phyloP scores from a whole-genome alignment of 2,329 filamentous ascomycete species.

The Phialophora macrospora region DNA sequence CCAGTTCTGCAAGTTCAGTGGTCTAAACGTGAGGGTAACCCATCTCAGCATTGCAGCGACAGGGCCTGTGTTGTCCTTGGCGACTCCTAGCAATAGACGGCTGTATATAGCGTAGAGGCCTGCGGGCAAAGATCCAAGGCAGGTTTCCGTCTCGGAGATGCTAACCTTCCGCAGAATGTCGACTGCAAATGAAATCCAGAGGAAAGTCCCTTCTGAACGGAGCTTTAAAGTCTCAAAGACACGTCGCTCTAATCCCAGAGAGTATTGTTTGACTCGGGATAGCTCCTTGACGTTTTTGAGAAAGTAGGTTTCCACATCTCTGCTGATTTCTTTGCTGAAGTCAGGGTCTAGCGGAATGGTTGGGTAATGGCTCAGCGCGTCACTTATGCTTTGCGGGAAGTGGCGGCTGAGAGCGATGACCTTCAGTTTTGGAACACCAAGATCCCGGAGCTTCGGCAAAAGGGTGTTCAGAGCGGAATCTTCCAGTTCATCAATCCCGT shows the following conservation, averaged over 20 bases:
- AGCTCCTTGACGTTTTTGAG: slow-evolving; percentile 38
- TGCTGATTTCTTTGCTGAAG: not conserved
- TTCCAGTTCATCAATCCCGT: slow-evolving; percentile 9
- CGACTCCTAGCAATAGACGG: slow-evolving; percentile 30
- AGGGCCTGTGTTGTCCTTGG: not conserved
- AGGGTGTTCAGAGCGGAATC: not conserved
- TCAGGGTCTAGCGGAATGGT: slow-evolving; percentile 3
- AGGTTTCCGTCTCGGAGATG: slow-evolving; percentile 33
- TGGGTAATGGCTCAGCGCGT: not conserved
- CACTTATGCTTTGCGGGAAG: not conserved
- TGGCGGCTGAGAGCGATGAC: slow-evolving; percentile 7
- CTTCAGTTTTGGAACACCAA: not conserved
- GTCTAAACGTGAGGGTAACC: not conserved
- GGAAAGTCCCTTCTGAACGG: slow-evolving; percentile 41
- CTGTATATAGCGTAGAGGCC: slow-evolving; percentile 39
- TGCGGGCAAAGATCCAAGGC: slow-evolving; percentile 37
- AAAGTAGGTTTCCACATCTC: slow-evolving; percentile 31
- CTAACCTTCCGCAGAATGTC: slow-evolving; percentile 34
- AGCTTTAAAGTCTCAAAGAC: slow-evolving; percentile 35
- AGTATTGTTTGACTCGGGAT: slow-evolving; percentile 34
- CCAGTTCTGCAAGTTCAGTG: slow-evolving; percentile 7
- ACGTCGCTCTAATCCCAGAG: slow-evolving; percentile 27
- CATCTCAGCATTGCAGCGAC: slow-evolving; percentile 8
- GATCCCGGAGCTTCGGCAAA: not conserved
- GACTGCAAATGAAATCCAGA: slow-evolving; percentile 39